Percentiles rank a stretch among this genome's conserved stretches.
These are phyloP conservation scores for Teratosphaeria destructans DNA, from an alignment of 2,329 filamentous ascomycete species.

Conservation along the genomic window DNA sequence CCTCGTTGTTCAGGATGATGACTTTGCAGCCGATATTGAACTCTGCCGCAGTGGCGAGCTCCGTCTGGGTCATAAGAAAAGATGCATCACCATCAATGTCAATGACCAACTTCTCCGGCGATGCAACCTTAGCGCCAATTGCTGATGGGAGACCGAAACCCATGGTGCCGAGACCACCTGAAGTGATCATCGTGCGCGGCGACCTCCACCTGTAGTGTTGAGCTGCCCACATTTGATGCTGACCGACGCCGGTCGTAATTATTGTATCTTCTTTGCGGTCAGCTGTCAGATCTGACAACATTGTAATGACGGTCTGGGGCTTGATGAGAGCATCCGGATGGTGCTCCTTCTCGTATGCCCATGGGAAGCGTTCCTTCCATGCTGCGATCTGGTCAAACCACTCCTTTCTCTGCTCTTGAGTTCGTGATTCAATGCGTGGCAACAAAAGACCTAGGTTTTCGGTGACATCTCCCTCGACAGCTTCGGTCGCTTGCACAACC, in stretches of 20 bases:
- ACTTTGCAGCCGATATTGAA: conserved; percentile 97
- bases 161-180: conserved; percentile 92
- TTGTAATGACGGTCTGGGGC: conserved; percentile 85
- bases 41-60: conserved; percentile 84
- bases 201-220: conserved; percentile 94
- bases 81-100: conserved; percentile 98
- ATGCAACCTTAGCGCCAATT: conserved; percentile 86
- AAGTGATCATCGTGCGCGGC: conserved; percentile 90
- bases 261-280: conserved; percentile 73
- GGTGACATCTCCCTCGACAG: conserved; percentile 84
- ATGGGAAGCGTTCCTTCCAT: conserved; percentile 89
- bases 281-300: conserved; percentile 73
- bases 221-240: conserved; percentile 98
- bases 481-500: conserved; percentile 91
- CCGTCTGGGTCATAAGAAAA: conserved; percentile 96
- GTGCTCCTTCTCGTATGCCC: conserved; percentile 66
- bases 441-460: conserved; percentile 66
- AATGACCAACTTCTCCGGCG: conserved; percentile 72
- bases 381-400: conserved; percentile 85
- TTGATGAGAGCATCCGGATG: conserved; percentile 74
- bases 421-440: conserved; percentile 55
- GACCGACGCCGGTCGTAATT: conserved; percentile 88
- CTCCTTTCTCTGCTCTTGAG: conserved; percentile 57
- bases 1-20: conserved; percentile 90
- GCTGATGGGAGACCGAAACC: conserved; percentile 89